Percentiles rank a stretch among this genome's conserved stretches.
Conservation (phyloP, 805 yeast species). For the Candida montana region DNA sequence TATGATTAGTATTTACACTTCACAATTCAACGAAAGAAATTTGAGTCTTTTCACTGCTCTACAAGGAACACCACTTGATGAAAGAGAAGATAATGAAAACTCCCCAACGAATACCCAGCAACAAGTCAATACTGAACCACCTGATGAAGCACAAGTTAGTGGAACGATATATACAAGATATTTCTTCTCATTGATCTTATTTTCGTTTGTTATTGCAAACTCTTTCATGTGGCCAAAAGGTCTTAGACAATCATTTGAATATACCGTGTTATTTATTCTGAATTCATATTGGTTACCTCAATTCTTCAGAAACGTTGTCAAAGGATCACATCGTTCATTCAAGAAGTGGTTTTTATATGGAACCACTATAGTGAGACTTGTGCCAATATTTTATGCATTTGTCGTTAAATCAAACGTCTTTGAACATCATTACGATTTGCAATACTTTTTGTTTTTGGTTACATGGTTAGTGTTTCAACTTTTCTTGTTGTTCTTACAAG, state of each 20-base stretch:
- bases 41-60: conserved; percentile 62
- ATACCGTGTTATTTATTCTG: conserved; percentile 40
- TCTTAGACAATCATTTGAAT: conserved; percentile 54
- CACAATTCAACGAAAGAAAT: conserved; percentile 69
- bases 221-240: conserved; percentile 59
- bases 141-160: conserved; percentile 50
- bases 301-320: conserved; percentile 65
- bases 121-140: conserved; percentile 17
- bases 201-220: conserved; percentile 52
- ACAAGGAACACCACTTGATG: conserved; percentile 51
- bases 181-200: conserved; percentile 46
- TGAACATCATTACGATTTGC: conserved; percentile 59
- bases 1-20: conserved; percentile 56
- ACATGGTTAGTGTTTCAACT: conserved; percentile 63
- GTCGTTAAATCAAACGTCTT: conserved; percentile 52
- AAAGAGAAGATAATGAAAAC: conserved; percentile 17
- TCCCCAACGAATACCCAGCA: too few species aligned
- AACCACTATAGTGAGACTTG: conserved; percentile 52
- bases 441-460: conserved; percentile 40
- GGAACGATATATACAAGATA: conserved; percentile 55
- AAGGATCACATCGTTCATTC: conserved; percentile 64
- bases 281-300: conserved; percentile 90
- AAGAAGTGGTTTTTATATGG: conserved; percentile 74
- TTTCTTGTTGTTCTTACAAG: conserved; percentile 53
- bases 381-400: conserved; percentile 64